Evolutionary conservation across 306 rosid genomes (phyloP), one percentile per base, ranked within the genome.

Genomic region (Fragaria iinumae): DNA sequence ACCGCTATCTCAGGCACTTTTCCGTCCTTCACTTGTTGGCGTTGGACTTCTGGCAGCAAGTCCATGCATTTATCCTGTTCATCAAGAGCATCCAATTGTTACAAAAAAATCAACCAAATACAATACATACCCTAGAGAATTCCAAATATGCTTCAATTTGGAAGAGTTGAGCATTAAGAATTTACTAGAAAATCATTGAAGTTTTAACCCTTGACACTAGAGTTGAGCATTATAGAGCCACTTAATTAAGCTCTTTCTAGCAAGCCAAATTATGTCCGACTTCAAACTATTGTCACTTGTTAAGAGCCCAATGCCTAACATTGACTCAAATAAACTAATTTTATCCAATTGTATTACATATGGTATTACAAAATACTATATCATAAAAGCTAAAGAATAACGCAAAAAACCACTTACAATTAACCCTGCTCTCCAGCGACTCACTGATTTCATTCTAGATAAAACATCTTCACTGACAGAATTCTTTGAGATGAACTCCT

Each of bases 21-120:
- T 77, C 91, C 90, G 16, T 87, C 80, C 88, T 83, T 88, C 66
- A 89, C 80, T 84, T 93, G 87, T 72, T 77, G 84, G 83, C 67
- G 87, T 83, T 93, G 90, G 71, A 84, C 89, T 85, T 93, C 98
- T 29, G 99, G 96, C 79, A 93, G 88, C 91, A 96, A 85, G 73
- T 88, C 92, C 91, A 91, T 84, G 92, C 95, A 82, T 80, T 85
- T 89, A 73, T 88, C 91, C 99, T 93, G 94, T 86, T 80, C 66
- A 77, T 64, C 75, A 79, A 77, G 81, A 80, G 68, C 69, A 84
- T 56, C 71, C 34, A 79, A 77, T 21, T 41, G 73, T 69, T 60
- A 75, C 47, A 23, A 23, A 44, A 50, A 81, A 75, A 69, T 29
- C 39, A 47, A 52, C 36, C 11, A 64, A 34, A 63, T 32, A 63